Base-by-base conservation (phyloP, 2,329 filamentous ascomycete species). In the Sporothrix euskadiensis region DNA sequence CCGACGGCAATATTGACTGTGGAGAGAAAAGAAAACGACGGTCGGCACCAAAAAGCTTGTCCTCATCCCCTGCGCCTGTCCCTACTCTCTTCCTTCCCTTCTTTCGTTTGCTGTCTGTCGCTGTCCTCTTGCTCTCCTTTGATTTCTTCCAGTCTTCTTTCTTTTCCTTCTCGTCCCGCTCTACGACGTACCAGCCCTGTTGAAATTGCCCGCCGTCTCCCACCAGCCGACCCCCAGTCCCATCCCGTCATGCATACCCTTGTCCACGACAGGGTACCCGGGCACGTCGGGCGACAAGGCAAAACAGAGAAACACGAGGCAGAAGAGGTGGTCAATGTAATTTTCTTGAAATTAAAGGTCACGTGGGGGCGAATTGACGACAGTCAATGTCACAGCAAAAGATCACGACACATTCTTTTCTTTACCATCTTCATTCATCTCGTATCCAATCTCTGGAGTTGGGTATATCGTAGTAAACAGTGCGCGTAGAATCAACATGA, bases 241-340 rank as follows among this genome's bases (percentile, higher is more conserved):
- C 59, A 44, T 65, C 39, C 59, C 59, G 59, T 65, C n/a, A 65
- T 65, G 59, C 59, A n/a, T 35, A 65, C 59, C 59, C 59, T 39
- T 44, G 39, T 16, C 35, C 35, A 26, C 52, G 52, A 52, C 49
- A 41, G 39, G 39, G 39, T 26, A 26, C 2, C 26, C 26, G 26
- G 26, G 26, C 26, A 26, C 26, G 26, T 26, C 26, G 26, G 26
- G 26, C 26, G 35, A 8, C 35, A 35, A 8, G 35, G 35, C 35
- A 35, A 7, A 35, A 35, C 35, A 35, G 35, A 54, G 22, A 54
- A 54, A 16, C 35, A 10, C 22, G n/a, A 52, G 19, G 9, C 26
- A 26, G 22, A 9, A 44, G n/a, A 26, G 19, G 52, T 22, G 52
- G 52, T 56, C 52, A 56, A 56, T 26, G 52, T 26, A n/a, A 9